Percentiles rank a stretch among this genome's conserved stretches.
Conservation (phyloP, 257 asterid genomes). For the Solanum acaule region DNA sequence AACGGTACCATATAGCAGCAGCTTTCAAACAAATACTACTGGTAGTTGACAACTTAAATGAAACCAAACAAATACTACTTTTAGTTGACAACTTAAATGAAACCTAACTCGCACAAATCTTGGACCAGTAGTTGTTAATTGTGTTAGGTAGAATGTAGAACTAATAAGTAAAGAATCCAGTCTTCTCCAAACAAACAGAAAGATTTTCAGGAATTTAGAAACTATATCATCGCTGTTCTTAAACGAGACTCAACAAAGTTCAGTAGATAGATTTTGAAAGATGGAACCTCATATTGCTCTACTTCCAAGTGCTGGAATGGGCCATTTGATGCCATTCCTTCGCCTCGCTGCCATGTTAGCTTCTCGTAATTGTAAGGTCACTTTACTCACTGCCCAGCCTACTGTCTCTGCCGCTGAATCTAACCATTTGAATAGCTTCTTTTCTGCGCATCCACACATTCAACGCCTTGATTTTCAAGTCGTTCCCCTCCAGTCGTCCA, state of each 20-base stretch:
- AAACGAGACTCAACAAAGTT: neutral
- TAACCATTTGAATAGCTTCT: conserved; percentile 3
- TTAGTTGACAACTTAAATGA: neutral
- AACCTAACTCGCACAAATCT: neutral
- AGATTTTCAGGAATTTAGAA: neutral
- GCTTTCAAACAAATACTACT: neutral
- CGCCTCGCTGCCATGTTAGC: conserved; percentile 21
- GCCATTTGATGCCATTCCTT: conserved; percentile 11
- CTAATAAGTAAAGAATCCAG: neutral
- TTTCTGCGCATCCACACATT: conserved; percentile 9
- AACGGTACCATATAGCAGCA: neutral
- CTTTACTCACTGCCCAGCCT: conserved; percentile 16
- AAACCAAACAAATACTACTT: neutral
- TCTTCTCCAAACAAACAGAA: neutral
- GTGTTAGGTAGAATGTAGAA: neutral
- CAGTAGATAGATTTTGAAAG: neutral
- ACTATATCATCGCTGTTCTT: neutral
- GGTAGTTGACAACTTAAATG: neutral
- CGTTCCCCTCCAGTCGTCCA: neutral
- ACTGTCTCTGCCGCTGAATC: conserved; percentile 6
- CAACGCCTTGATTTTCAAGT: conserved; percentile 23
- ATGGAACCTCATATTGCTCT: neutral
- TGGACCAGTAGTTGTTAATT: neutral
- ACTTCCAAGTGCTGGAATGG: conserved; percentile 26
- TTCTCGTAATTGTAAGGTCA: conserved; percentile 10